Conservation (phyloP, 2,329 filamentous ascomycete genomes). For the Colletotrichum spaethianum region DNA sequence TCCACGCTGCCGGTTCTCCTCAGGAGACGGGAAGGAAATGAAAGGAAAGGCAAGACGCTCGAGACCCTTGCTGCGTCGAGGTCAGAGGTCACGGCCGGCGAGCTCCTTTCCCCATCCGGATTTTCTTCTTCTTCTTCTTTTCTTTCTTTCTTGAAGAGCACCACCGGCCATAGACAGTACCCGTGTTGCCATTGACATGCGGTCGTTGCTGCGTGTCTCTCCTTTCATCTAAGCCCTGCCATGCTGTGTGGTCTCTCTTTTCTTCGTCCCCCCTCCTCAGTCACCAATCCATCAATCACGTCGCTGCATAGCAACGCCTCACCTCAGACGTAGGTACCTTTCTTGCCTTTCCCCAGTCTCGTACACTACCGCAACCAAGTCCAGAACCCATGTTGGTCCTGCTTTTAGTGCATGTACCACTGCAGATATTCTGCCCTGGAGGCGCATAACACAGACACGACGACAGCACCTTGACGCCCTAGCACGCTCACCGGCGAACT, state of each 20-base stretch:
- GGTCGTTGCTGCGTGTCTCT: slow-evolving; percentile 14
- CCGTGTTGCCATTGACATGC: slow-evolving; percentile 17
- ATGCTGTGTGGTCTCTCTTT: not conserved
- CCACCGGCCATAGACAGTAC: no score
- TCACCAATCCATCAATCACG: not conserved
- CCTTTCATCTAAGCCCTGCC: not conserved
- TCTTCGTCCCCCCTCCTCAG: not conserved
- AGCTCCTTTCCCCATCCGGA: not conserved
- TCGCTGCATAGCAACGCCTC: not conserved
- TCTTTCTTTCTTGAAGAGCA: slow-evolving; percentile 1
- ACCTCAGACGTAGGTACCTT: not conserved
- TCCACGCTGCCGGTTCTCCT: not conserved
- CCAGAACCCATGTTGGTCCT: not conserved
- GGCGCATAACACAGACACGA: slow-evolving; percentile 23
- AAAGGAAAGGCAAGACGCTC: slow-evolving; percentile 10
- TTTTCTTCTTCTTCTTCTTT: not conserved
- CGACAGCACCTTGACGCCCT: slow-evolving; percentile 24
- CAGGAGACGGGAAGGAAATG: no score
- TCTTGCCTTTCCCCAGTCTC: not conserved
- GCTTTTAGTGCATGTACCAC: slow-evolving; percentile 17
- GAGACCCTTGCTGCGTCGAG: slow-evolving; percentile 33
- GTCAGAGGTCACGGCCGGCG: no score
- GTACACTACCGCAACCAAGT: slow-evolving; percentile 17
- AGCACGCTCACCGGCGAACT: slow-evolving; percentile 11
- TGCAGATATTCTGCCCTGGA: slow-evolving; percentile 25